A percentile compares a stretch with the other conserved stretches of the same genome.
Evolutionary conservation across 306 rosid genomes (phyloP).

Genomic region (Cicer judaicum): DNA sequence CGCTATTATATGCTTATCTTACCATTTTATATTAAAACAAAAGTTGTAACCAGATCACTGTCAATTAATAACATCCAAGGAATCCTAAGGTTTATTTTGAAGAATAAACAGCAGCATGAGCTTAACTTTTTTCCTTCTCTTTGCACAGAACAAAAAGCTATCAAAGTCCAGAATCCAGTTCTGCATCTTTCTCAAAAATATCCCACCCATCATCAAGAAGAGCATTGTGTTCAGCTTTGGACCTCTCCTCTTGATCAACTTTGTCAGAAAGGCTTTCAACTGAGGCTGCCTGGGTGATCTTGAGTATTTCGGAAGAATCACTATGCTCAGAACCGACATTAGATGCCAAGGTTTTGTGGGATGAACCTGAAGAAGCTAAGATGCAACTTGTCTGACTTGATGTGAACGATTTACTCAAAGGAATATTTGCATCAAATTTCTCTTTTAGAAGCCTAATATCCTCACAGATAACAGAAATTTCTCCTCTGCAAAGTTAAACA

Average conservation of each 20-base stretch:
- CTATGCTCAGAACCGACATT: slow-evolving; percentile 50
- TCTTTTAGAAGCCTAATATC: slow-evolving; percentile 77
- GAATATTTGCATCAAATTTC: slow-evolving; percentile 83
- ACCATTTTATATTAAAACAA: slow-evolving; percentile 22
- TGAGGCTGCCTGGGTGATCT: slow-evolving; percentile 47
- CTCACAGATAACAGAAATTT: slow-evolving; percentile 81
- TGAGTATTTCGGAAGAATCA: slow-evolving; percentile 41
- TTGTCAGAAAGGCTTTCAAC: slow-evolving; percentile 39
- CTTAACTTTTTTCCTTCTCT: not conserved
- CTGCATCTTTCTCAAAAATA: slow-evolving; percentile 54
- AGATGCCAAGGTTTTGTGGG: slow-evolving; percentile 43
- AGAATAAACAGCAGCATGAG: slow-evolving; percentile 37
- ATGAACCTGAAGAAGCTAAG: slow-evolving; percentile 61
- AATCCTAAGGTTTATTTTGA: slow-evolving; percentile 33
- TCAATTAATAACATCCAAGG: not conserved
- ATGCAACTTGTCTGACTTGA: slow-evolving; percentile 87
- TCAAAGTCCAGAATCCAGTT: slow-evolving; percentile 24
- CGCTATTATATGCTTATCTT: not conserved
- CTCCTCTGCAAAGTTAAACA: slow-evolving; percentile 68
- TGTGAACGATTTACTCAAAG: slow-evolving; percentile 81
- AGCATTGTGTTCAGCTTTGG: slow-evolving; percentile 48
- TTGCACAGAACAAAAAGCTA: not conserved
- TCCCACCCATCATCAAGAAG: slow-evolving; percentile 82
- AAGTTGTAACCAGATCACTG: slow-evolving; percentile 24
- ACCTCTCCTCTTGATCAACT: slow-evolving; percentile 33